Conservation (phyloP, 805 yeast genomes). For the Diddensiella transvaalensis region DNA sequence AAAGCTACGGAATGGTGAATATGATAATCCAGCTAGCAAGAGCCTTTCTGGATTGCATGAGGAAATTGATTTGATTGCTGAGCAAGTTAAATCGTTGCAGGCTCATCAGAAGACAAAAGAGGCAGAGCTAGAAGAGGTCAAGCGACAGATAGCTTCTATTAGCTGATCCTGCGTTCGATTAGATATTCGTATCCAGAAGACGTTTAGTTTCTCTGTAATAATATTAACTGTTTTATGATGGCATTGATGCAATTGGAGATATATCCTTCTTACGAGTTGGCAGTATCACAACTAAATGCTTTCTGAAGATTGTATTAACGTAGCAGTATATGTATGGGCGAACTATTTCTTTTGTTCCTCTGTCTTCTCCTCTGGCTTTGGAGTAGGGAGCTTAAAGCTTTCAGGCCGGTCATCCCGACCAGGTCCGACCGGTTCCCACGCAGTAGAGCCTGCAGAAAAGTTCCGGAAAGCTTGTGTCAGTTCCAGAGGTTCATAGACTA, state of each 20-base stretch:
- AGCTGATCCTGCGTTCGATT: too few species aligned
- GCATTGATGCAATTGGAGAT: neutral
- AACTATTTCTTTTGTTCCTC: slow-evolving; percentile 36
- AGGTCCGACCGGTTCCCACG: slow-evolving; percentile 89
- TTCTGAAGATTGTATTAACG: too few species aligned
- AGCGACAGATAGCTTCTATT: slow-evolving; percentile 25
- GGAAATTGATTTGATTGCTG: slow-evolving; percentile 65
- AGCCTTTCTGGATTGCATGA: slow-evolving; percentile 38
- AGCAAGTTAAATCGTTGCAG: slow-evolving; percentile 71
- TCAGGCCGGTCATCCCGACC: slow-evolving; percentile 82
- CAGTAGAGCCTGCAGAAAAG: slow-evolving; percentile 81
- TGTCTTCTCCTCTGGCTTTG: slow-evolving; percentile 65
- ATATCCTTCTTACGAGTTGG: too few species aligned
- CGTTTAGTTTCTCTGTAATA: neutral
- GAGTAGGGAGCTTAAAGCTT: slow-evolving; percentile 74
- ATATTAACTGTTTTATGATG: neutral
- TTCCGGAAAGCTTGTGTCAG: slow-evolving; percentile 90
- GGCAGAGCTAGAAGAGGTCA: slow-evolving; percentile 51
- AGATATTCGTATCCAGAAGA: too few species aligned
- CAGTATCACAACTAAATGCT: too few species aligned
- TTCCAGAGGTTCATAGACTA: slow-evolving; percentile 86
- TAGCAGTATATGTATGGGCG: too few species aligned
- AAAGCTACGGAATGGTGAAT: slow-evolving; percentile 34
- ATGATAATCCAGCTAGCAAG: slow-evolving; percentile 12
- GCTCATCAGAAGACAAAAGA: slow-evolving; percentile 61